Conservation (phyloP, 352 stramenopile species). For the Phytopythium aichiense region DNA sequence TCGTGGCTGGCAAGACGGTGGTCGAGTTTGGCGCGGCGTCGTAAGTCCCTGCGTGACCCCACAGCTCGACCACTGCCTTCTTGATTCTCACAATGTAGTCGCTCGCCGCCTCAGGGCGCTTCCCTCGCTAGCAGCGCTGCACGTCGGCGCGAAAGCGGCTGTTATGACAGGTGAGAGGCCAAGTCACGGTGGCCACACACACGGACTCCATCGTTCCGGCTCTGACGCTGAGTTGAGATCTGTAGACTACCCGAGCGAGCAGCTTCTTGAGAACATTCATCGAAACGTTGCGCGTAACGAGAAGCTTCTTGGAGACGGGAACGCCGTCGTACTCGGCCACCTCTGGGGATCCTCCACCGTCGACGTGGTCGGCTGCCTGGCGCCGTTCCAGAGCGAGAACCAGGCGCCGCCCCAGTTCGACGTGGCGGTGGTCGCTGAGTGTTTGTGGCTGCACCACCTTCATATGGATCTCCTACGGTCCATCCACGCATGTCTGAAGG, state of each 20-base stretch:
- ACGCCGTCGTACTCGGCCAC: constrained; percentile 29
- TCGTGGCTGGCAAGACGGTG: constrained; percentile 23
- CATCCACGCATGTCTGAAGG: constrained; percentile 30
- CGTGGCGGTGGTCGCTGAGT: constrained; percentile 45
- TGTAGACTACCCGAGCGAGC: constrained; percentile 45
- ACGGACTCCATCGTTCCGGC: not conserved
- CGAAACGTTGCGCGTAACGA: constrained; percentile 38
- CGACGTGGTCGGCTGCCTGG: constrained; percentile 16
- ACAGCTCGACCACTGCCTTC: not conserved
- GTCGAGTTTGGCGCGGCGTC: constrained; percentile 54
- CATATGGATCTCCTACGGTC: constrained; percentile 40
- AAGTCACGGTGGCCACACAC: not conserved
- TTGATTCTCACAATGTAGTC: constrained; percentile 1
- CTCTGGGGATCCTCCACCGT: constrained; percentile 31
- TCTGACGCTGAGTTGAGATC: not conserved
- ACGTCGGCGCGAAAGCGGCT: constrained; percentile 29
- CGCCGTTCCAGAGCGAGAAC: not conserved
- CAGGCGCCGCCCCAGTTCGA: constrained; percentile 19
- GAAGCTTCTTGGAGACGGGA: constrained; percentile 20
- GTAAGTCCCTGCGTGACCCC: constrained; percentile 14
- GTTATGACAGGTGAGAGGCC: constrained; percentile 35
- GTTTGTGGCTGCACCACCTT: constrained; percentile 47
- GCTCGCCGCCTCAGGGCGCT: constrained; percentile 22
- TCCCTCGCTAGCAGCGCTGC: constrained; percentile 40
- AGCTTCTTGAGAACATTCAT: constrained; percentile 41